Percentiles rank a stretch among this genome's conserved stretches.
Conservation (phyloP, 2,329 filamentous ascomycete genomes). For the Diaporthe sp. region DNA sequence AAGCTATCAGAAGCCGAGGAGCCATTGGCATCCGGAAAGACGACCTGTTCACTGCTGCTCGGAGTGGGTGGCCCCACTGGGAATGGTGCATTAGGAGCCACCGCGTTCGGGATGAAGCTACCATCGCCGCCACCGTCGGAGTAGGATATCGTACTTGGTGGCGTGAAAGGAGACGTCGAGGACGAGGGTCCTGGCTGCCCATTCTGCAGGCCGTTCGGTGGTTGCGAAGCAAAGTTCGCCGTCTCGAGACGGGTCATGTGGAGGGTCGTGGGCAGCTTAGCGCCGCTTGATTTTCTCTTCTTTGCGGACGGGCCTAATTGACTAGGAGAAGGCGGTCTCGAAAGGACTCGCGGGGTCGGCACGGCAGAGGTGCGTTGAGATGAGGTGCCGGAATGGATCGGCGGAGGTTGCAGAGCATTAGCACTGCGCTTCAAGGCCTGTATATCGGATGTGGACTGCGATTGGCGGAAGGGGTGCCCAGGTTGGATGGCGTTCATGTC, state of each 20-base stretch:
- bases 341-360: constrained; percentile 73
- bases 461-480: constrained; percentile 65
- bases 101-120: constrained; percentile 59
- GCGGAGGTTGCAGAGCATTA: constrained; percentile 29
- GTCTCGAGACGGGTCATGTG: constrained; percentile 88
- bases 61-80: constrained; percentile 76
- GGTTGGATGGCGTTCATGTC: constrained; percentile 53
- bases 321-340: constrained; percentile 81
- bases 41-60: constrained; percentile 72
- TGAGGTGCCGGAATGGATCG: constrained; percentile 42
- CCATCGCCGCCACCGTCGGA: constrained; percentile 58
- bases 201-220: constrained; percentile 55
- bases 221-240: constrained; percentile 48
- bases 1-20: constrained; percentile 77
- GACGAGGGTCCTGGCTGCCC: constrained; percentile 48
- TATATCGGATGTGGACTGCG: constrained; percentile 75
- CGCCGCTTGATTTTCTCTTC: constrained; percentile 84
- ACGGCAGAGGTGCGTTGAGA: constrained; percentile 53
- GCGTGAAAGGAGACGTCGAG: constrained; percentile 68
- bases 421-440: constrained; percentile 66
- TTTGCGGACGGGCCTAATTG: constrained; percentile 78
- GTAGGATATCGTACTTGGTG: constrained; percentile 60
- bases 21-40: constrained; percentile 70
- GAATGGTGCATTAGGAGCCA: constrained; percentile 60
- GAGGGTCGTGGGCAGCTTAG: constrained; percentile 80